Percentiles rank a stretch among this genome's conserved stretches.
phyloP scores from a whole-genome alignment of 331 rosid genomes.

The Telfairia occidentalis region DNA sequence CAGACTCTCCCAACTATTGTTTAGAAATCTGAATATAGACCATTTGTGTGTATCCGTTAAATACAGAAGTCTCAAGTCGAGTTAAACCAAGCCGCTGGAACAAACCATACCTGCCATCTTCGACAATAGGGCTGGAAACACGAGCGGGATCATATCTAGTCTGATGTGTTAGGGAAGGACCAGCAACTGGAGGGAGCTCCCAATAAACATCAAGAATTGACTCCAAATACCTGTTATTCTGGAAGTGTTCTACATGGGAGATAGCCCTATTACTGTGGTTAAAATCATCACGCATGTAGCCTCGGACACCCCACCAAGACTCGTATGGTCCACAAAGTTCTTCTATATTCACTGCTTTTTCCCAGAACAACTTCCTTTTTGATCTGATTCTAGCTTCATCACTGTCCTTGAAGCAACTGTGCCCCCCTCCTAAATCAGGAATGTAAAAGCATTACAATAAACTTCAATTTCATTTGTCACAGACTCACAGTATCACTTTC shows the following conservation, averaged over 20 bases:
- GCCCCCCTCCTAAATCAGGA: conserved; percentile 80
- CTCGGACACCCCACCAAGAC: conserved; percentile 98
- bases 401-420: conserved; percentile 88
- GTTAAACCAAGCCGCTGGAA: conserved; percentile 71
- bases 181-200: conserved; percentile 98
- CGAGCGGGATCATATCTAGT: conserved; percentile 97
- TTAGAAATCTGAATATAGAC: conserved; percentile 82
- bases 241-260: conserved; percentile 57
- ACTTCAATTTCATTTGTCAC: background rate
- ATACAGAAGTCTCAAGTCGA: conserved; percentile 60
- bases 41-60: conserved; percentile 97
- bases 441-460: background rate
- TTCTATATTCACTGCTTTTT: conserved; percentile 65
- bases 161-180: conserved; percentile 97
- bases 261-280: conserved; percentile 68
- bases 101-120: conserved; percentile 84
- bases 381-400: conserved; percentile 90
- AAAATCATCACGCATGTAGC: conserved; percentile 78
- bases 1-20: conserved; percentile 35
- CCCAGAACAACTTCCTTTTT: conserved; percentile 78
- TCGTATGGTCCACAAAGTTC: conserved; percentile 88
- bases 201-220: conserved; percentile 91
- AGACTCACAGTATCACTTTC: background rate
- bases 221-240: conserved; percentile 73
- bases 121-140: conserved; percentile 57